phyloP scores from a whole-genome alignment of 306 rosid genomes.

The Rosa multiflora region DNA sequence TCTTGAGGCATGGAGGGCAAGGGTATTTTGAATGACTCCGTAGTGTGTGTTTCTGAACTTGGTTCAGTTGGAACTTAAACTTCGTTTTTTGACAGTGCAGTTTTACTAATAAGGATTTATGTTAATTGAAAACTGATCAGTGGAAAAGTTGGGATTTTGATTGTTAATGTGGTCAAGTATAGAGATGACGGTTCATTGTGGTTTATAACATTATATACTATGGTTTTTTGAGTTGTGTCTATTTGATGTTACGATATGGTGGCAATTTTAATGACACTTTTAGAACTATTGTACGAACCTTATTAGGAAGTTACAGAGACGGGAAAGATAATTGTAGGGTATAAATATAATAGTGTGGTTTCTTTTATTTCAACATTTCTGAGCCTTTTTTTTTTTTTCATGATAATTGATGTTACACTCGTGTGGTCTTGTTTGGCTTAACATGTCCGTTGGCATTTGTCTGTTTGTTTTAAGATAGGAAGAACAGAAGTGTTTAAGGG shows the following conservation, averaged over 20 bases:
- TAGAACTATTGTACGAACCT: background rate
- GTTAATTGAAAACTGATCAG: background rate
- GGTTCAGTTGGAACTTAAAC: background rate
- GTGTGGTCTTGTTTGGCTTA: background rate
- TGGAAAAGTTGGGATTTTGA: background rate
- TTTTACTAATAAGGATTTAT: background rate
- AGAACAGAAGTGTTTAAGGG: background rate
- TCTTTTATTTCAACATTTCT: no score
- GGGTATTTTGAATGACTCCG: background rate
- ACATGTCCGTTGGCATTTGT: background rate
- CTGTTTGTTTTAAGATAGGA: background rate
- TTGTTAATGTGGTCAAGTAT: background rate
- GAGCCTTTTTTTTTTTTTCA: background rate
- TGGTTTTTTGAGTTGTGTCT: background rate
- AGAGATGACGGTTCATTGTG: background rate
- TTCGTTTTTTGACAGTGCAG: background rate
- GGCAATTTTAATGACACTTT: background rate
- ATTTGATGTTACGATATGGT: background rate
- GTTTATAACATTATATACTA: background rate
- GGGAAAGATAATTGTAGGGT: background rate
- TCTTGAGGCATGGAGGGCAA: background rate
- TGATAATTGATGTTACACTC: background rate
- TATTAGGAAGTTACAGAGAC: background rate
- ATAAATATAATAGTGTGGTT: no score
- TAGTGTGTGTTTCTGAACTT: background rate